phyloP scores from a whole-genome alignment of 2,329 filamentous ascomycete species.

The Clonostachys rosea region DNA sequence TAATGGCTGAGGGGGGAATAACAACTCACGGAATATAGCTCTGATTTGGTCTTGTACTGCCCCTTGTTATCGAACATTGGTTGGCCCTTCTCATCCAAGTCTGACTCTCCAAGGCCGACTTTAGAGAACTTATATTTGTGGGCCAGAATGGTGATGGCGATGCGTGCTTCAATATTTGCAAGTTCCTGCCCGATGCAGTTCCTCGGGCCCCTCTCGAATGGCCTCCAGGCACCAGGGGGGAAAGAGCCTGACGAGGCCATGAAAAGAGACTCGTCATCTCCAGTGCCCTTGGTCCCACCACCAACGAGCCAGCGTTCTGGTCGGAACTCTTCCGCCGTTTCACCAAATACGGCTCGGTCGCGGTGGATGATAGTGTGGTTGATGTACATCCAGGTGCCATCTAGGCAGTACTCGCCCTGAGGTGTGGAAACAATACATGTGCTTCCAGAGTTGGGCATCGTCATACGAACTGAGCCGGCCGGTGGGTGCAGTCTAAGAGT shows the following conservation, averaged over 20 bases:
- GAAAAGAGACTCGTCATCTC: slow-evolving; percentile 11
- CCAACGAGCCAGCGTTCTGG: slow-evolving; percentile 28
- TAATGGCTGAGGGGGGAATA: not conserved
- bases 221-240: slow-evolving; percentile 22
- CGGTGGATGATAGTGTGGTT: slow-evolving; percentile 23
- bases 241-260: not conserved
- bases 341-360: slow-evolving; percentile 21
- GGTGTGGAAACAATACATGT: not conserved
- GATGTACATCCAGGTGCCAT: slow-evolving; percentile 25
- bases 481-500: slow-evolving; percentile 25
- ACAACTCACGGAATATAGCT: slow-evolving; percentile 5
- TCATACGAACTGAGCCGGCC: slow-evolving; percentile 17
- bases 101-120: slow-evolving; percentile 7
- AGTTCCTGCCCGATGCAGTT: slow-evolving; percentile 46
- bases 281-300: not conserved
- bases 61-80: slow-evolving; percentile 1
- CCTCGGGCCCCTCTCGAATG: slow-evolving; percentile 40
- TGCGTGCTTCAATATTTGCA: slow-evolving; percentile 34
- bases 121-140: slow-evolving; percentile 7
- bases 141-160: slow-evolving; percentile 2
- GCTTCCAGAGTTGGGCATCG: slow-evolving; percentile 10
- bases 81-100: slow-evolving; percentile 3
- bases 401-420: slow-evolving; percentile 2
- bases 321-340: slow-evolving; percentile 22
- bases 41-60: not conserved